These are phyloP conservation scores for Halophytophthora batemanensis DNA, from an alignment of 352 stramenopile genomes.

Conservation along the genomic window DNA sequence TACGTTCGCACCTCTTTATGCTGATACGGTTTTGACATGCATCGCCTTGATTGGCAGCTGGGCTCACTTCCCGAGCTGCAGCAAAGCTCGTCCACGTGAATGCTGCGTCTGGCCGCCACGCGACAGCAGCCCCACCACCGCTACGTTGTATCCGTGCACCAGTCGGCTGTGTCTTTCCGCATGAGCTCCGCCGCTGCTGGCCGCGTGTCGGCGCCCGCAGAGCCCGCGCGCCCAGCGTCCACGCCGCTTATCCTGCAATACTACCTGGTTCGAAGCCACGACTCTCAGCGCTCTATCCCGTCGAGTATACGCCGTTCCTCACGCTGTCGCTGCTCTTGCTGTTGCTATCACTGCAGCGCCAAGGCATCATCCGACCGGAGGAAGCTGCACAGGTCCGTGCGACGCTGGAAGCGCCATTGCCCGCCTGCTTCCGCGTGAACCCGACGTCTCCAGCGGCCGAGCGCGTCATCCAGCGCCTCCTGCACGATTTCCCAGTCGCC, in stretches of 20 bases:
- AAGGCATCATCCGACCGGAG: conserved; percentile 54
- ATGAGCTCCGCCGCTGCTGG: no score
- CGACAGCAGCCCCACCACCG: no score
- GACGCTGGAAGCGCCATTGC: conserved; percentile 53
- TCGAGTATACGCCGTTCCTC: neutral
- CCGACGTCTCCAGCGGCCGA: conserved; percentile 22
- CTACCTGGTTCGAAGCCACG: conserved; percentile 44
- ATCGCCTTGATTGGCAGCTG: no score
- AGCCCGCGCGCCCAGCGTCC: no score
- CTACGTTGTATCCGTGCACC: no score
- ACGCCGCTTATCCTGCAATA: conserved; percentile 57
- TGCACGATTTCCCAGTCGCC: conserved; percentile 37
- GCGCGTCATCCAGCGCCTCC: conserved; percentile 47
- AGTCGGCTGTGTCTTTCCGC: no score
- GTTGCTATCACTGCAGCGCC: conserved; percentile 27
- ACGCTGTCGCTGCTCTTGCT: neutral
- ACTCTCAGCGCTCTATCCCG: neutral
- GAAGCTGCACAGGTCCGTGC: conserved; percentile 40
- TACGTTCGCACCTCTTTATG: no score
- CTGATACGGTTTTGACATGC: no score
- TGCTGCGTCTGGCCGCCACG: no score
- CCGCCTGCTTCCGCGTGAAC: conserved; percentile 73
- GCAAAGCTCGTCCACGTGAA: no score
- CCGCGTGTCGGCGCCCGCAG: no score
- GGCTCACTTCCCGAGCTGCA: no score